Base-by-base conservation (phyloP, 495 filamentous ascomycete species). In the Daldinia concentrica region DNA sequence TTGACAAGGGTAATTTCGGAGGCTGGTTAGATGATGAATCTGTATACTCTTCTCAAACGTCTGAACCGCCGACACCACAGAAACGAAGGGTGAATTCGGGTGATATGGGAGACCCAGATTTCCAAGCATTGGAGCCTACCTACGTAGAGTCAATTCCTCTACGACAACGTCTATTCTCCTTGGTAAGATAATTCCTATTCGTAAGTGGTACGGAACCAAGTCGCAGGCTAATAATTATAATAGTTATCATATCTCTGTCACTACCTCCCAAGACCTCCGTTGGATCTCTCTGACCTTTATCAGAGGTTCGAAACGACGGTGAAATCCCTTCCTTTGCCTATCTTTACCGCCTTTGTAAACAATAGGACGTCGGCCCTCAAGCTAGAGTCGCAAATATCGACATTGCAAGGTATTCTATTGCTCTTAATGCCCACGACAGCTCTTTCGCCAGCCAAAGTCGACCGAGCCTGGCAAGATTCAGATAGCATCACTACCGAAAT, bases 271-370 rank as follows among this genome's bases (percentile, higher is more conserved):
- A 66, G 70, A 27, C 36, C 73, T 80, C 89, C 32, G 82, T 60
- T 84, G 12, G 78, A 77, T 24, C 83, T 92, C 39, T 84, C 85
- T 1, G 86, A 88, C 6, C 87, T 96, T 67, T 94, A 93, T 79
- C 85, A 90, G 63, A 79, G 85, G 19, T 91, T 90, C 65, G 84
- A 86, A 57, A 87, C 90, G 41, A 86, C 86, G 62, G 84, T 95
- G 19, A 85, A 88, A 17, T 83, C 83, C 27, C 83, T 94, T 3
- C 87, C 92, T 0, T 83, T 94, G 0, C 85, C 89, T 0, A 76
- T 87, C n/a, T 97, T 96, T 79, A 84, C 88, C 41, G 79, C 89
- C n/a, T 87, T 97, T 60, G 79, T 95, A 69, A 86, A 86, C 27
- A 83, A 86, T 51, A 62, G 73, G 30, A 62, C 76, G 5, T 80